Conservation (phyloP, 257 asterid genomes). For the Perilla frutescens region DNA sequence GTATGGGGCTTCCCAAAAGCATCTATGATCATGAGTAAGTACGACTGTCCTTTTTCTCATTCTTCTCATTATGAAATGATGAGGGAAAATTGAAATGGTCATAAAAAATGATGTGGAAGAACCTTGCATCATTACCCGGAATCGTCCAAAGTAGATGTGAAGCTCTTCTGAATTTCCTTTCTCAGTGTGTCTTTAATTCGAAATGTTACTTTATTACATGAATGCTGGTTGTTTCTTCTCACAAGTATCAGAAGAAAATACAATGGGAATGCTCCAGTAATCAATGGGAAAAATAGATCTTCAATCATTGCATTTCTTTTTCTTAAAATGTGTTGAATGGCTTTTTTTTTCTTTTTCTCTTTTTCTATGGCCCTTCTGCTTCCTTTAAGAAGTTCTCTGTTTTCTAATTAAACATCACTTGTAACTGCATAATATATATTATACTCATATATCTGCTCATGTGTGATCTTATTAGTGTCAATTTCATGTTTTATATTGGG, state of each 20-base stretch:
- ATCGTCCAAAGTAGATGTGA: background rate
- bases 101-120: constrained; percentile 5
- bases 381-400: constrained; percentile 6
- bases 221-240: constrained; percentile 12
- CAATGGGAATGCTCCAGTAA: background rate
- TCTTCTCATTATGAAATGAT: background rate
- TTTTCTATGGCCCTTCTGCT: background rate
- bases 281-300: background rate
- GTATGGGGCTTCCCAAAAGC: constrained; percentile 67
- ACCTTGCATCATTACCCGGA: background rate
- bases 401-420: constrained; percentile 19
- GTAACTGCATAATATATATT: background rate
- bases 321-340: background rate
- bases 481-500: background rate
- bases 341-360: background rate
- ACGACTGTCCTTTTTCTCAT: constrained; percentile 3
- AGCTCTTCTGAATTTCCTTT: constrained; percentile 13
- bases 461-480: constrained; percentile 10
- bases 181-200: constrained; percentile 5
- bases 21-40: constrained; percentile 94
- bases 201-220: constrained; percentile 8
- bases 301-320: constrained; percentile 9
- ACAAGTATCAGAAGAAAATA: constrained; percentile 4
- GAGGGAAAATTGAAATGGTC: constrained; percentile 1
- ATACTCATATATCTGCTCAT: constrained; percentile 5